Conservation (phyloP, 2,329 filamentous ascomycete genomes). For the Arthrobotrys iridis region DNA sequence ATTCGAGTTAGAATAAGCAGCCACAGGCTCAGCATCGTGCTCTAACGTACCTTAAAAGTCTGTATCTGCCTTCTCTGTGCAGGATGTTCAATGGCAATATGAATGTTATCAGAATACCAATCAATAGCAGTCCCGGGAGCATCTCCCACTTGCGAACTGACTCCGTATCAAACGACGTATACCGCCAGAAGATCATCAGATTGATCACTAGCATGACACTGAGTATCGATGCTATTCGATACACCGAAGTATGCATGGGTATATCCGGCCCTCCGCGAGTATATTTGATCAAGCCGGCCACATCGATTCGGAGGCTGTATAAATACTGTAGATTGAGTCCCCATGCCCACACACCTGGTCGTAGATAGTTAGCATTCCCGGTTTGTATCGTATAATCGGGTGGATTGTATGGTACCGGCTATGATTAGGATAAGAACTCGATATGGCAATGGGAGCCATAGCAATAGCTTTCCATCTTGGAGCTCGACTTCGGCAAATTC, state of each 20-base stretch:
- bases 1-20: neutral
- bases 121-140: constrained; percentile 84
- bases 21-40: neutral
- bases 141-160: constrained; percentile 82
- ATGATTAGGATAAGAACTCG: constrained; percentile 43
- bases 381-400: neutral
- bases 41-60: constrained; percentile 55
- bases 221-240: constrained; percentile 82
- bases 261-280: constrained; percentile 75
- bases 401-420: constrained; percentile 21
- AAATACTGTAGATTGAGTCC: constrained; percentile 90
- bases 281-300: constrained; percentile 86
- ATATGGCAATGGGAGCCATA: constrained; percentile 51
- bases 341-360: constrained; percentile 90
- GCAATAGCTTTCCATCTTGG: constrained; percentile 38
- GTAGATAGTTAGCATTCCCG: neutral
- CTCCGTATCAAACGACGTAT: constrained; percentile 75
- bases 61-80: constrained; percentile 56
- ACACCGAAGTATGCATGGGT: constrained; percentile 82
- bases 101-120: constrained; percentile 76
- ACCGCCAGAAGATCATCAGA: constrained; percentile 82
- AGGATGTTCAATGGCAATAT: constrained; percentile 70
- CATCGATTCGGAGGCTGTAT: constrained; percentile 81
- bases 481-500: constrained; percentile 41
- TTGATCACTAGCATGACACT: constrained; percentile 76